Percentiles rank a stretch among this genome's conserved stretches.
Evolutionary conservation across 202 grass and related monocot species (phyloP).

Genomic region (Schoenoplectus triqueter): DNA sequence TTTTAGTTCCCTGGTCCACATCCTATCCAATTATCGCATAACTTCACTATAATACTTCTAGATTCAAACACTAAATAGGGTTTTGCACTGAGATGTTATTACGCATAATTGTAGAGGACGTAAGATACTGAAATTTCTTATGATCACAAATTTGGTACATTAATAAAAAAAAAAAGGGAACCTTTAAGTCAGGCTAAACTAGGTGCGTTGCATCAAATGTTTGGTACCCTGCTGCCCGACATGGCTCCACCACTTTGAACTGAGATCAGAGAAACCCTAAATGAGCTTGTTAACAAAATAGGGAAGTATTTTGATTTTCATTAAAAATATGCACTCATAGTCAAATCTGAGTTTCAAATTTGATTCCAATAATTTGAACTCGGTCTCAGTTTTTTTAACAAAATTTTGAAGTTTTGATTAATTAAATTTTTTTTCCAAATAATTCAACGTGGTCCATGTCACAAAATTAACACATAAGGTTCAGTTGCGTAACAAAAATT

Average conservation of each 20-base stretch:
- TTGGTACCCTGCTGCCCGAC: slow-evolving; percentile 24
- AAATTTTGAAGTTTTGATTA: too few relatives aligned
- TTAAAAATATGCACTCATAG: too few relatives aligned
- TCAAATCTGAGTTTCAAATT: too few relatives aligned
- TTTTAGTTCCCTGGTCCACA: slow-evolving; percentile 30
- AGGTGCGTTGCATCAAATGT: slow-evolving; percentile 29
- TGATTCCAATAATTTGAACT: too few relatives aligned
- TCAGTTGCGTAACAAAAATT: too few relatives aligned
- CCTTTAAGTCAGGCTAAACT: slow-evolving; percentile 30
- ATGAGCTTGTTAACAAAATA: slow-evolving; percentile 33
- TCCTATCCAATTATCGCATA: slow-evolving; percentile 33
- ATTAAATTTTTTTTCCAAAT: too few relatives aligned
- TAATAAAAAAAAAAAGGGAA: slow-evolving; percentile 37
- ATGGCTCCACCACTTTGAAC: slow-evolving; percentile 36
- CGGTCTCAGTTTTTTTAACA: too few relatives aligned
- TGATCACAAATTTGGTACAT: slow-evolving; percentile 42
- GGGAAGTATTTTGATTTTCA: too few relatives aligned
- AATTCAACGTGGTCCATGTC: too few relatives aligned
- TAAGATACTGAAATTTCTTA: slow-evolving; percentile 35
- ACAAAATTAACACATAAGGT: too few relatives aligned
- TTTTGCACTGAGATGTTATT: slow-evolving; percentile 22
- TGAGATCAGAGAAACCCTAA: slow-evolving; percentile 35
- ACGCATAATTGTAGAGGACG: slow-evolving; percentile 27
- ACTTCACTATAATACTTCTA: not conserved
- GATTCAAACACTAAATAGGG: not conserved